Percentiles rank a stretch among this genome's conserved stretches.
phyloP scores from a whole-genome alignment of 257 asterid species.

The Datura wrightii region DNA sequence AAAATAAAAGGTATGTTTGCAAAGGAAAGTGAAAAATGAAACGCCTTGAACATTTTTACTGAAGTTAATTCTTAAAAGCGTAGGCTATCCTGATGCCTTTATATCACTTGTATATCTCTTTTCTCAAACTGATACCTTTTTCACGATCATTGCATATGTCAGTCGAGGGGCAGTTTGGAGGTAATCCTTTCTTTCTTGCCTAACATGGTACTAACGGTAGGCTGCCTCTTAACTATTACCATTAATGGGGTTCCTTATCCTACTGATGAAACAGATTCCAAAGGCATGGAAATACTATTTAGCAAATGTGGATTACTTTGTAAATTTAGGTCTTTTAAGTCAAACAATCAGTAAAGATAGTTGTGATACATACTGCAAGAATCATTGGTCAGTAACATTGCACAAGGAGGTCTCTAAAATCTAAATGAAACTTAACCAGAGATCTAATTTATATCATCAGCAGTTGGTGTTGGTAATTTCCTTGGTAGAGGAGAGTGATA shows the following conservation, averaged over 20 bases:
- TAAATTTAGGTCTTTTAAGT: background rate
- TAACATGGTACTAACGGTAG: background rate
- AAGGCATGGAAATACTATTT: background rate
- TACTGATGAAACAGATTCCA: background rate
- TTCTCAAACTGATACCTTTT: background rate
- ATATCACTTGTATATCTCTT: background rate
- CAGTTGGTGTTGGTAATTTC: conserved; percentile 22
- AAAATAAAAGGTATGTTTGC: background rate
- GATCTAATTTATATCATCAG: background rate
- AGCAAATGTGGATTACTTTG: background rate
- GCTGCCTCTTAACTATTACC: background rate
- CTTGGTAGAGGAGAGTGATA: conserved; percentile 16
- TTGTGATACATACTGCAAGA: background rate
- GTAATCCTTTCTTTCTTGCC: background rate
- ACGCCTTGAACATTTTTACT: background rate
- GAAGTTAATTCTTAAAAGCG: background rate
- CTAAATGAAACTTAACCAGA: conserved; percentile 20
- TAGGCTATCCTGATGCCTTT: background rate
- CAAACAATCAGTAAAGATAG: background rate
- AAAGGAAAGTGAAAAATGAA: background rate
- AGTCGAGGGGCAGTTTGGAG: background rate
- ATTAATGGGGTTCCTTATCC: background rate
- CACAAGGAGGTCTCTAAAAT: background rate
- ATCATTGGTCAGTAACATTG: background rate
- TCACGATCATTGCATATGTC: background rate